Evolutionary conservation across 2,329 filamentous ascomycete species (phyloP).

Genomic region (Aaosphaeria arxii): DNA sequence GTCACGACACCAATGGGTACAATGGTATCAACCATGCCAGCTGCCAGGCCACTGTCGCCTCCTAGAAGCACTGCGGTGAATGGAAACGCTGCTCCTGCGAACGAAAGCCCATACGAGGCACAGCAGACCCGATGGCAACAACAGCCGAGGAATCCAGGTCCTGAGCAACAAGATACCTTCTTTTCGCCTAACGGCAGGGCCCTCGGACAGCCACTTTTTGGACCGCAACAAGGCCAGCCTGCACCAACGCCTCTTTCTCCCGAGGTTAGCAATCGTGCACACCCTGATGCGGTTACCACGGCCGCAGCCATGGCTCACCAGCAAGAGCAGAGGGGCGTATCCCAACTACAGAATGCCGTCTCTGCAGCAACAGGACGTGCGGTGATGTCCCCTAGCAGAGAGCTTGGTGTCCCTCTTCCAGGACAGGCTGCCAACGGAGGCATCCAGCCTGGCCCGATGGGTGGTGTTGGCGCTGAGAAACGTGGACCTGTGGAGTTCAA

Average conservation of each 20-base stretch:
- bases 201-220: conserved; percentile 39
- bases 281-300: conserved; percentile 36
- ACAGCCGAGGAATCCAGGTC: conserved; percentile 20
- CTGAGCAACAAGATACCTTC: conserved; percentile 35
- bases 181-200: conserved; percentile 46
- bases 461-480: conserved; percentile 62
- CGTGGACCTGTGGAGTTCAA: conserved; percentile 97
- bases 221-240: conserved; percentile 30
- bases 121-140: conserved; percentile 39
- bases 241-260: conserved; percentile 36
- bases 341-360: conserved; percentile 63
- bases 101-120: conserved; percentile 34
- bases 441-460: conserved; percentile 57
- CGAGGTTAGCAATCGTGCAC: conserved; percentile 31
- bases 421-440: conserved; percentile 62
- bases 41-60: conserved; percentile 45
- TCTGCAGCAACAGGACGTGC: conserved; percentile 56
- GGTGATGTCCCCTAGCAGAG: conserved; percentile 50
- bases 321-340: conserved; percentile 64
- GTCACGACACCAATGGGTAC: conserved; percentile 98
- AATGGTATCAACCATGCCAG: conserved; percentile 81
- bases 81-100: conserved; percentile 53
- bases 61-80: conserved; percentile 49
- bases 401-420: conserved; percentile 47
- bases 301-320: conserved; percentile 53